These are phyloP conservation scores for Gastrolobium bilobum DNA, from an alignment of 306 rosid species.

Conservation along the genomic window DNA sequence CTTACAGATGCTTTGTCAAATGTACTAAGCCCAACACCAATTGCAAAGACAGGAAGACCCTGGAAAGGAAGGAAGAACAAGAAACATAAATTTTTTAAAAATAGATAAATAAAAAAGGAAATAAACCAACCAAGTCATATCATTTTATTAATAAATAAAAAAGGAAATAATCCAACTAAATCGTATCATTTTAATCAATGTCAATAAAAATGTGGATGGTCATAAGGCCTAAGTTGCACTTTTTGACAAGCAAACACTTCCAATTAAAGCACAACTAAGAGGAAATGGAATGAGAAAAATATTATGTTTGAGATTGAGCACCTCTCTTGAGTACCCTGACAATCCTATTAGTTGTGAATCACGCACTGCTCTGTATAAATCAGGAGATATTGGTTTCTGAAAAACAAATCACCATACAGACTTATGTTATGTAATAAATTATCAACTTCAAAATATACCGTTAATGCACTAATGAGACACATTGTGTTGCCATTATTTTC, in stretches of 20 bases:
- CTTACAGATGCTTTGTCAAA: constrained; percentile 98
- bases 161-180: background rate
- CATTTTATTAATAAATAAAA: background rate
- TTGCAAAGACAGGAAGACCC: constrained; percentile 94
- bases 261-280: background rate
- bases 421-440: constrained; percentile 1
- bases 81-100: background rate
- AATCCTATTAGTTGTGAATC: constrained; percentile 92
- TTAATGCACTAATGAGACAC: constrained; percentile 14
- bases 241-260: constrained; percentile 18
- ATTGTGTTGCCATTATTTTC: background rate
- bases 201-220: background rate
- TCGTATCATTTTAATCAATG: constrained; percentile 22
- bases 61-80: constrained; percentile 46
- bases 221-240: constrained; percentile 10
- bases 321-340: constrained; percentile 97
- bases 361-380: constrained; percentile 83
- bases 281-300: constrained; percentile 23
- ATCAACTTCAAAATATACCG: constrained; percentile 2
- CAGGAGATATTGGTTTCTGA: constrained; percentile 94
- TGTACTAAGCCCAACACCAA: constrained; percentile 87
- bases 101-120: background rate
- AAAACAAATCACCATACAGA: constrained; percentile 42
- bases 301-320: constrained; percentile 51
- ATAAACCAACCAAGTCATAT: constrained; percentile 13